Base-by-base conservation (phyloP, 225 moss, liverwort and hornwort genomes). In the Pleurozium schreberi region DNA sequence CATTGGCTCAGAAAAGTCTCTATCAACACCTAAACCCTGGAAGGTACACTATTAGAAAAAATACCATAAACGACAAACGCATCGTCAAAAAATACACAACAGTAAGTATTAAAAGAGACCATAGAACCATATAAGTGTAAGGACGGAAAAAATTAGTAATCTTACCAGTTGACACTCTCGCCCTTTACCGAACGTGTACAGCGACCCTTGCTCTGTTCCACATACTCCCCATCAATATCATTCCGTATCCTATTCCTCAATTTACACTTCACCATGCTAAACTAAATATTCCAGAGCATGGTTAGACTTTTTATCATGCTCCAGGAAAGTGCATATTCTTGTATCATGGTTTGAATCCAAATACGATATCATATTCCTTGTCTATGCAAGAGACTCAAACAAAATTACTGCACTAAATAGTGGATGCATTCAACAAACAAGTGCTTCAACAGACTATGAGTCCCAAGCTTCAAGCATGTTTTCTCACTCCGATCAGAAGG, bases 101-200 rank as follows among this genome's bases (percentile, higher is more conserved):
- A 69, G 68, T 14, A 68, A 62, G n/a, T 25, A 82, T 73, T 34
- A 36, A 34, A 79, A 61, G 45, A 70, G 60, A 38, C 28, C 58
- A 52, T 59, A 40, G 30, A 77, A 47, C 62, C 50, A 82, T 30
- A 34, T 2, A 18, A 27, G 26, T 21, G 10, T 16, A 69, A 36
- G 36, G 47, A 14, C 16, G 3, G 62, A 63, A 71, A 70, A 58
- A 82, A 60, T 30, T 58, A 64, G 66, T 45, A 85, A 47, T 75
- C 90, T 82, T 88, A 96, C 97, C 92, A 99, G 89, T 89, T 99
- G 98, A 90, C 95, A 96, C 94, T 97, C 96, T 68, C 97, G 93
- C 50, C 98, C 97, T 89, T 96, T 96, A 74, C 98, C 98, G 61
- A 99, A 99, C 6, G 93, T 96, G 91, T 92, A 95, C 9, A 99